Percentiles rank a stretch among this genome's conserved stretches.
Evolutionary conservation across 305 asterid genomes (phyloP).

Genomic region (Fraxinus greggii): DNA sequence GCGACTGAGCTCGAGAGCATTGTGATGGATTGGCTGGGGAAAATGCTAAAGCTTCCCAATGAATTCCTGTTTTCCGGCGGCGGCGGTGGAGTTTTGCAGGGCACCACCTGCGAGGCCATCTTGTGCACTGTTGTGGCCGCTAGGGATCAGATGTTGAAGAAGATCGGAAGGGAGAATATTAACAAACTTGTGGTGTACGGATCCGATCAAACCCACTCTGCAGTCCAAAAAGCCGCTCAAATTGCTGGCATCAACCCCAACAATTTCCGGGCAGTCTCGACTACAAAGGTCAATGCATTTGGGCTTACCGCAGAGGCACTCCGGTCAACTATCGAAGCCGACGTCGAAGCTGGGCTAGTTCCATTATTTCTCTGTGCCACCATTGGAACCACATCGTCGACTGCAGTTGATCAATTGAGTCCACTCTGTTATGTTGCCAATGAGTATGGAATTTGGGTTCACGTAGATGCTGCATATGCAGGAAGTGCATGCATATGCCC

Average conservation of each 20-base stretch:
- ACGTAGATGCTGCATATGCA: conserved; percentile 71
- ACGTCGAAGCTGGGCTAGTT: conserved; percentile 40
- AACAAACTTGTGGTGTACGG: conserved; percentile 54
- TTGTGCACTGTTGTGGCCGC: conserved; percentile 55
- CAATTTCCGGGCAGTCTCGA: conserved; percentile 50
- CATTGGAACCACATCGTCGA: conserved; percentile 64
- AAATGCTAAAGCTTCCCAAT: conserved; percentile 57
- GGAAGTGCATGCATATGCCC: conserved; percentile 70
- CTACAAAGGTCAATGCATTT: conserved; percentile 28
- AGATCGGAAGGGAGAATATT: conserved; percentile 45
- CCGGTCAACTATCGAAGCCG: conserved; percentile 35
- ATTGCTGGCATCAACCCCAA: conserved; percentile 59
- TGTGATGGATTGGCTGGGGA: conserved; percentile 77
- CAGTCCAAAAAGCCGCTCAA: conserved; percentile 62
- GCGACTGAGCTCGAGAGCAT: conserved; percentile 72
- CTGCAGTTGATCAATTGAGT: conserved; percentile 53
- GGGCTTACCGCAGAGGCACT: conserved; percentile 41
- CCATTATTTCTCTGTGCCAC: conserved; percentile 66
- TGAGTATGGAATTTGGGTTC: conserved; percentile 57
- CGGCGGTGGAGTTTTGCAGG: conserved; percentile 72
- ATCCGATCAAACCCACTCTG: conserved; percentile 71
- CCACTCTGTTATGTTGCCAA: conserved; percentile 50
- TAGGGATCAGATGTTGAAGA: conserved; percentile 47
- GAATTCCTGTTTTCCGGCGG: conserved; percentile 57
- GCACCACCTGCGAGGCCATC: conserved; percentile 70